Conservation (phyloP, 1,284 basidiomycete species). For the Takashimella koratensis region DNA sequence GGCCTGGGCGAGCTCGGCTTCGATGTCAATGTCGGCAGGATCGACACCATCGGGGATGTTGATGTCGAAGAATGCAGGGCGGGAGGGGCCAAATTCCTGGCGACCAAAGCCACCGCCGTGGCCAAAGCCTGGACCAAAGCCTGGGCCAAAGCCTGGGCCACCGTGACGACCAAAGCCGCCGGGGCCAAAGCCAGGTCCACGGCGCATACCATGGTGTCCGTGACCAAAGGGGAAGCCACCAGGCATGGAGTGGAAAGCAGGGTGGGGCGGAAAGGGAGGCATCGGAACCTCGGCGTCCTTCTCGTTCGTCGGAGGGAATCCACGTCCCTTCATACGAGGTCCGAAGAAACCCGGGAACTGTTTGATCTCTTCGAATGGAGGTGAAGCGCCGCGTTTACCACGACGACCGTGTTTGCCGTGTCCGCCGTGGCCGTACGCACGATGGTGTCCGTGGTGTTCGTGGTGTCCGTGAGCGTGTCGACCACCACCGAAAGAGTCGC, state of each 20-base stretch:
- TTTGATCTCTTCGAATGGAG: background rate
- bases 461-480: background rate
- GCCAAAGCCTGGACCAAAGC: background rate
- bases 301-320: background rate
- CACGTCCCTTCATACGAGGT: background rate
- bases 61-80: background rate
- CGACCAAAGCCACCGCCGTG: background rate
- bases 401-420: no score
- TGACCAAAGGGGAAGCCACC: background rate
- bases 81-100: background rate
- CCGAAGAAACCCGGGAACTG: no score
- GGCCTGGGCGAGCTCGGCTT: slow-evolving; percentile 2
- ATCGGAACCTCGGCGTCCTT: background rate
- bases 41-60: slow-evolving; percentile 5
- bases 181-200: background rate
- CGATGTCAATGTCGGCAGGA: slow-evolving; percentile 3
- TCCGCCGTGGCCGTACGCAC: background rate
- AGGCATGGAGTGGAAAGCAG: background rate
- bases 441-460: background rate
- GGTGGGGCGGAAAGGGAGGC: background rate
- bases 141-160: no score
- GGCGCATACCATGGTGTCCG: no score
- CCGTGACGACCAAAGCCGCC: background rate
- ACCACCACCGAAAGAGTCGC: background rate
- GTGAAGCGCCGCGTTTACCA: background rate